Percentiles rank a stretch among this genome's conserved stretches.
phyloP scores from a whole-genome alignment of 352 stramenopile genomes.

The Globisporangium orthogonon region DNA sequence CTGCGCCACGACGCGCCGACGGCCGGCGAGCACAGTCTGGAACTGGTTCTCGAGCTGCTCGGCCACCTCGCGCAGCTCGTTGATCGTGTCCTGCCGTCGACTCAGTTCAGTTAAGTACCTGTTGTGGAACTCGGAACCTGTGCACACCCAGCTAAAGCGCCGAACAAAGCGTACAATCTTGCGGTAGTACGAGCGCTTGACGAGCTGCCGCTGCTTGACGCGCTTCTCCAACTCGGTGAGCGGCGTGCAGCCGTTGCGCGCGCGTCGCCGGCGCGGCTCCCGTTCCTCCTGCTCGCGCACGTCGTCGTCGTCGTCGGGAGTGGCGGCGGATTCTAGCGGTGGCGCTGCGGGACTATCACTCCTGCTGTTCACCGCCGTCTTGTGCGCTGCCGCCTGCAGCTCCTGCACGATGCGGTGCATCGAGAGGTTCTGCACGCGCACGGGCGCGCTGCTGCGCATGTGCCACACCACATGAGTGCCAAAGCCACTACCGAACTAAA shows the following conservation, averaged over 20 bases:
- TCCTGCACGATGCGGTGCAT: slow-evolving; percentile 48
- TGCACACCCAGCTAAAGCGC: too few species aligned
- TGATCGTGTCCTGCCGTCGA: slow-evolving; percentile 38
- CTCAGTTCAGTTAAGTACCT: too few species aligned
- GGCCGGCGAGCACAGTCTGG: slow-evolving; percentile 22
- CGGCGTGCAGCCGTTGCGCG: slow-evolving; percentile 24
- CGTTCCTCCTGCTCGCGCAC: neutral
- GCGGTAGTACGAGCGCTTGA: slow-evolving; percentile 69
- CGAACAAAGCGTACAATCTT: slow-evolving; percentile 38
- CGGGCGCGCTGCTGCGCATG: too few species aligned
- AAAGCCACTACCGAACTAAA: too few species aligned
- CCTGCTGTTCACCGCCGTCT: slow-evolving; percentile 6
- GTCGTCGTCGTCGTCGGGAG: too few species aligned
- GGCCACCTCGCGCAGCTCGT: slow-evolving; percentile 41
- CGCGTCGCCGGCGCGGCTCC: slow-evolving; percentile 10
- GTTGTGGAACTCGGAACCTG: too few species aligned
- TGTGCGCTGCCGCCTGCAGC: slow-evolving; percentile 5
- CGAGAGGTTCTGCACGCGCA: slow-evolving; percentile 25
- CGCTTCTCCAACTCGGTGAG: slow-evolving; percentile 53
- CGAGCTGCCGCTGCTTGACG: slow-evolving; percentile 60
- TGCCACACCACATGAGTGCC: too few species aligned
- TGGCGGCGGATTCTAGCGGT: too few species aligned
- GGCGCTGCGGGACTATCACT: neutral
- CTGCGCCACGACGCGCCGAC: slow-evolving; percentile 11
- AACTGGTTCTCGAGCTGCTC: slow-evolving; percentile 44